Conservation (phyloP, 345 rosid species). For the Salix caprea region DNA sequence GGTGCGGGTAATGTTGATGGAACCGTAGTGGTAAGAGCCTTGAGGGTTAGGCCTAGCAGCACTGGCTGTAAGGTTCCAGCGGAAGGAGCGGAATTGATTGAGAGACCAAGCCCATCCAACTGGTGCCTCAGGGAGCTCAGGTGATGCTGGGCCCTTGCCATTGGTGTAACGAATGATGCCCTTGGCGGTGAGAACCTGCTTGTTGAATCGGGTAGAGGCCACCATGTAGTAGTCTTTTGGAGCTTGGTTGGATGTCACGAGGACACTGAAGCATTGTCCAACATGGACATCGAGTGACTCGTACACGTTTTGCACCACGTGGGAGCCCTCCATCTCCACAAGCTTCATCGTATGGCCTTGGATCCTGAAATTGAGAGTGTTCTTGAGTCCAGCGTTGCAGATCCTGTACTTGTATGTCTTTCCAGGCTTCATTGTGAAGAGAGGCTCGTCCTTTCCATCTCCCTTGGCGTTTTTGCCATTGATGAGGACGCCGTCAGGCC, state of each 20-base stretch:
- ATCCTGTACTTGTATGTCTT: conserved; percentile 35
- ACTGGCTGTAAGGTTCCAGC: conserved; percentile 38
- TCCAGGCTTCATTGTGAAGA: conserved; percentile 31
- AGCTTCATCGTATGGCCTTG: conserved; percentile 31
- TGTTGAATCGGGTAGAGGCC: conserved; percentile 29
- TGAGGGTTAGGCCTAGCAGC: conserved; percentile 42
- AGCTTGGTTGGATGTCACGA: conserved; percentile 23
- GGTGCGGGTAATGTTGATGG: conserved; percentile 36
- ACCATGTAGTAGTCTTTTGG: conserved; percentile 35
- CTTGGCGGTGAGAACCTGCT: conserved; percentile 17
- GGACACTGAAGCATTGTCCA: conserved; percentile 24
- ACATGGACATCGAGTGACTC: conserved; percentile 31
- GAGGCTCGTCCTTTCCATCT: conserved; percentile 21
- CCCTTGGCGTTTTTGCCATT: conserved; percentile 20
- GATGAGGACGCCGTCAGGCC: conserved; percentile 30
- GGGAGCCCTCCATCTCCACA: conserved; percentile 35
- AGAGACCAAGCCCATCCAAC: conserved; percentile 41
- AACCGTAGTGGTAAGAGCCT: conserved; percentile 37
- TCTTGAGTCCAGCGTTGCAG: conserved; percentile 30
- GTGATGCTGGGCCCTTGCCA: conserved; percentile 24
- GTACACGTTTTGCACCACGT: conserved; percentile 27
- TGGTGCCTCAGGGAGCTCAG: conserved; percentile 26
- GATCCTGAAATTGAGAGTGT: conserved; percentile 30
- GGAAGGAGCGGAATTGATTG: conserved; percentile 35
- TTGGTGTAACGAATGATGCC: conserved; percentile 21